These are phyloP conservation scores for Chalaropsis ovoidea DNA, from an alignment of 2,329 filamentous ascomycete genomes.

Conservation along the genomic window DNA sequence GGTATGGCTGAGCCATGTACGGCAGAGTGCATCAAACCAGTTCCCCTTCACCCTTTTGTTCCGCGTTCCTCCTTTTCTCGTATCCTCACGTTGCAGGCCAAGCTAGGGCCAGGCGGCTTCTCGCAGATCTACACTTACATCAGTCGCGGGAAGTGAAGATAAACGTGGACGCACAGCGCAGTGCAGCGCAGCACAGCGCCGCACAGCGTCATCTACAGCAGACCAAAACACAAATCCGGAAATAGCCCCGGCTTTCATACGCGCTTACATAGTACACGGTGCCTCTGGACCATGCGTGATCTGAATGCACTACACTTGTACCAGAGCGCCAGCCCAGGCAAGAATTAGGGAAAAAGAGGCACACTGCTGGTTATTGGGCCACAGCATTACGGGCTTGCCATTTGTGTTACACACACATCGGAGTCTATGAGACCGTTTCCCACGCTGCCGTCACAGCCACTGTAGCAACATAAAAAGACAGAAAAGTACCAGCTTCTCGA, in stretches of 20 bases:
- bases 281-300: neutral
- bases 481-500: neutral
- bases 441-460: neutral
- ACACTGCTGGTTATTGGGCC: constrained; percentile 7
- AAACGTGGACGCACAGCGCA: neutral
- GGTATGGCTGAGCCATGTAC: neutral
- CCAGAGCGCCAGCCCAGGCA: neutral
- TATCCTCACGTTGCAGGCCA: neutral
- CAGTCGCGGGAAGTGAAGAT: neutral
- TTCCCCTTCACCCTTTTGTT: neutral
- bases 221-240: neutral
- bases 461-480: neutral
- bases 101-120: neutral
- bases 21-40: neutral
- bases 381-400: neutral
- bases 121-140: neutral
- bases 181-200: neutral
- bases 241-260: neutral
- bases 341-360: constrained; percentile 14
- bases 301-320: neutral
- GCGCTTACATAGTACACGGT: neutral
- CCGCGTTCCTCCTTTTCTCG: neutral
- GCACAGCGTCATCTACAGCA: neutral
- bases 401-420: neutral
- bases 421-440: neutral